A percentile compares a stretch with the other conserved stretches of the same genome.
phyloP scores from a whole-genome alignment of 1,284 basidiomycete species.

The Sanghuangporus baumii region DNA sequence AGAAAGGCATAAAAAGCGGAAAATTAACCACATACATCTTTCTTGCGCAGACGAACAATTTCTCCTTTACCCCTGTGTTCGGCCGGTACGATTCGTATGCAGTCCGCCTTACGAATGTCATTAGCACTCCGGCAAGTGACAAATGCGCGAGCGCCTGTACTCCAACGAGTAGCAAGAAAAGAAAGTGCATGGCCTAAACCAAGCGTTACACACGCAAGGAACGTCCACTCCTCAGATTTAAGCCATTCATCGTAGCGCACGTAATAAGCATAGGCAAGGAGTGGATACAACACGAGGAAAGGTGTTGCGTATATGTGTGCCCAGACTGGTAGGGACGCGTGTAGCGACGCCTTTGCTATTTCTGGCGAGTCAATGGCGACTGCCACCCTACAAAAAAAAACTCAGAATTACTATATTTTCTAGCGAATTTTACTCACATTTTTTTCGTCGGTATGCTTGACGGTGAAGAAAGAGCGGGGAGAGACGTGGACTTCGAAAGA shows the following conservation, averaged over 20 bases:
- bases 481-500: neutral
- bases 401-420: neutral
- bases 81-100: conserved; percentile 81
- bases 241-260: conserved; percentile 88
- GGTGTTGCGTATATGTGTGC: conserved; percentile 82
- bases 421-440: neutral
- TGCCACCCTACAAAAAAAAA: conserved; percentile 29
- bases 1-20: neutral
- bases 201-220: conserved; percentile 84
- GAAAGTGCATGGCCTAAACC: conserved; percentile 88
- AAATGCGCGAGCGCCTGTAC: conserved; percentile 70
- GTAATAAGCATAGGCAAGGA: conserved; percentile 90
- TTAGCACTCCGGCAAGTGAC: conserved; percentile 69
- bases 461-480: neutral
- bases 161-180: conserved; percentile 93
- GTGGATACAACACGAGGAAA: conserved; percentile 82
- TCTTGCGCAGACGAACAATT: conserved; percentile 76
- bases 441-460: neutral
- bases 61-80: conserved; percentile 88
- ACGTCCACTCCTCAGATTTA: conserved; percentile 93
- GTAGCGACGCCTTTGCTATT: conserved; percentile 77
- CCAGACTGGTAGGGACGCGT: conserved; percentile 74
- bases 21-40: conserved; percentile 32
- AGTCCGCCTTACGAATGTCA: conserved; percentile 69
- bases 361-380: conserved; percentile 79